phyloP scores from a whole-genome alignment of 2,329 filamentous ascomycete species.

The Seiridium cupressi region DNA sequence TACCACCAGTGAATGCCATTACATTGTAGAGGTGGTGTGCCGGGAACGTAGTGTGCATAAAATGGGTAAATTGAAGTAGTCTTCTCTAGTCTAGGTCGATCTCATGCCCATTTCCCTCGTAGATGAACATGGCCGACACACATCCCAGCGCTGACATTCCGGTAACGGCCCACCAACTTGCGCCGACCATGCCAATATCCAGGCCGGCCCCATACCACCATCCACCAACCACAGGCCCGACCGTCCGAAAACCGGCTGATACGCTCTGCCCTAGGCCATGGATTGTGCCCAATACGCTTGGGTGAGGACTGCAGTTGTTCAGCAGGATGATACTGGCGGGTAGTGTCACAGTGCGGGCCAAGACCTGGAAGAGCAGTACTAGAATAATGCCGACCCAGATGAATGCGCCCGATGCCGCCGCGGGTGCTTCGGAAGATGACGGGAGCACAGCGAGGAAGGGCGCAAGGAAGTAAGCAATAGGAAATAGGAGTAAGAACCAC shows the following conservation, averaged over 20 bases:
- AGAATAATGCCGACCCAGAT: constrained; percentile 61
- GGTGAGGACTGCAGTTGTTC: constrained; percentile 60
- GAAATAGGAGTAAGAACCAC: constrained; percentile 64
- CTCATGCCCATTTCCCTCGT: constrained; percentile 64
- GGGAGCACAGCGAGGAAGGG: constrained; percentile 67
- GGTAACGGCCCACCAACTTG: constrained; percentile 47
- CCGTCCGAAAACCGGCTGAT: constrained; percentile 46
- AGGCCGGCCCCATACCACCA: constrained; percentile 46
- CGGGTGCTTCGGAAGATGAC: constrained; percentile 38
- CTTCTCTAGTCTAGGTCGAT: constrained; percentile 40
- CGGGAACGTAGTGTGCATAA: neutral
- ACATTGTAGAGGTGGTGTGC: too few relatives aligned
- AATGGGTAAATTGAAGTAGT: neutral
- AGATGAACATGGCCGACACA: constrained; percentile 56
- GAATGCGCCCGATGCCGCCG: constrained; percentile 43
- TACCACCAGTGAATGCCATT: too few relatives aligned
- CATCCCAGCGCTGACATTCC: constrained; percentile 55
- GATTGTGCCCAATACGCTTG: constrained; percentile 56
- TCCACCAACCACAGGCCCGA: constrained; percentile 49
- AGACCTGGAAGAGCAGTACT: constrained; percentile 67
- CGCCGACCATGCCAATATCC: constrained; percentile 43
- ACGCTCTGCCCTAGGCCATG: constrained; percentile 53
- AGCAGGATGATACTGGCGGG: constrained; percentile 58
- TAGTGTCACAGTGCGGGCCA: constrained; percentile 68
- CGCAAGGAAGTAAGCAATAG: constrained; percentile 64